Percentiles rank a stretch among this genome's conserved stretches.
phyloP scores from a whole-genome alignment of 805 yeast species.

The Yarrowia porcina region DNA sequence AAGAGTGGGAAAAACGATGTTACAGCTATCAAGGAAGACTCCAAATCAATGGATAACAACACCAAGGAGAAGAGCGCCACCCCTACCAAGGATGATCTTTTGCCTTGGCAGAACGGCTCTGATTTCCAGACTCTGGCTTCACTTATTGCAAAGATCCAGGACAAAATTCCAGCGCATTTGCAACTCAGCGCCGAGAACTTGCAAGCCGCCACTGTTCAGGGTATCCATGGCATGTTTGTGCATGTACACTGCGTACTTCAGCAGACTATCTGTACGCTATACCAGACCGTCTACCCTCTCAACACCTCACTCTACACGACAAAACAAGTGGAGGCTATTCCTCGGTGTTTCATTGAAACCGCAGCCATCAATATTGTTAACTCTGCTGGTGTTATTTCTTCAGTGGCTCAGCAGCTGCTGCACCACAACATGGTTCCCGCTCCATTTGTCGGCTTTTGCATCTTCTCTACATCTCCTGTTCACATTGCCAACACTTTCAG shows the following conservation, averaged over 20 bases:
- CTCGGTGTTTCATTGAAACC: slow-evolving; percentile 36
- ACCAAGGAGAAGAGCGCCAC: neutral
- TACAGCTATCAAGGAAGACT: slow-evolving; percentile 12
- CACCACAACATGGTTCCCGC: slow-evolving; percentile 36
- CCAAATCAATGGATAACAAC: neutral
- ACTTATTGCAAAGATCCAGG: neutral
- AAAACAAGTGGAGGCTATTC: slow-evolving; percentile 25
- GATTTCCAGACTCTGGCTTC: slow-evolving; percentile 27
- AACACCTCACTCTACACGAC: slow-evolving; percentile 24
- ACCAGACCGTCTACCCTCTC: slow-evolving; percentile 38
- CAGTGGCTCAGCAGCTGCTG: slow-evolving; percentile 35
- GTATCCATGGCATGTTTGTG: slow-evolving; percentile 34
- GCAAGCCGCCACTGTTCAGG: neutral
- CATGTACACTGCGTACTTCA: slow-evolving; percentile 38
- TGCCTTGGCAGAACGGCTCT: slow-evolving; percentile 31
- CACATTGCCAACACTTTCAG: slow-evolving; percentile 39
- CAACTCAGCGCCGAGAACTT: slow-evolving; percentile 9
- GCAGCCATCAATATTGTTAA: slow-evolving; percentile 36
- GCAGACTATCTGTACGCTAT: slow-evolving; percentile 35
- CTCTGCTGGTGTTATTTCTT: slow-evolving; percentile 38
- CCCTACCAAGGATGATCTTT: neutral
- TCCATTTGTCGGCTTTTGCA: slow-evolving; percentile 39
- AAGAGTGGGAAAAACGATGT: slow-evolving; percentile 37
- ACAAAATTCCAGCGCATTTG: slow-evolving; percentile 24
- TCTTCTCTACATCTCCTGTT: slow-evolving; percentile 38